These are phyloP conservation scores for Venturia nashicola DNA, from an alignment of 2,329 filamentous ascomycete species.

Conservation along the genomic window DNA sequence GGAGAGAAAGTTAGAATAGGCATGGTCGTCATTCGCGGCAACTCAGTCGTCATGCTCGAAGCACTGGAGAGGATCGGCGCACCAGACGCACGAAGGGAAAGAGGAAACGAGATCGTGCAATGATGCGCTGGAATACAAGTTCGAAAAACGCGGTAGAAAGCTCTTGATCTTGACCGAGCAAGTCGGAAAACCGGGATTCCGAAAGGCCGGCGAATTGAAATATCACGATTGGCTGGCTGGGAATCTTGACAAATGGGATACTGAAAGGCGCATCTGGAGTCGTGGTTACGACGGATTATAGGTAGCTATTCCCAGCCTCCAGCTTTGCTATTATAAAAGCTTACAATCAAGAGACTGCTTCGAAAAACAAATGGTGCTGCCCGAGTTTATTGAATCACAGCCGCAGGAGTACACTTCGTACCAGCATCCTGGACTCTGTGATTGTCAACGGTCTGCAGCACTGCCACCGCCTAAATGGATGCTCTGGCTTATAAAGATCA, in stretches of 20 bases:
- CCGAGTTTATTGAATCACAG: not conserved
- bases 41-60: slow-evolving; percentile 97
- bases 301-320: slow-evolving; percentile 3
- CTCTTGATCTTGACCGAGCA: not conserved
- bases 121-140: not conserved
- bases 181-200: not conserved
- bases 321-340: slow-evolving; percentile 1
- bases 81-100: not conserved
- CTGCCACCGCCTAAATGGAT: not conserved
- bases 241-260: not conserved
- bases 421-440: not conserved
- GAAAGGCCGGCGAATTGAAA: not conserved
- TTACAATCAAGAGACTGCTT: slow-evolving; percentile 3
- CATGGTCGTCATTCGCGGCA: slow-evolving; percentile 95
- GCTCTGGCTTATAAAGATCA: not conserved
- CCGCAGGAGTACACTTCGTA: not conserved
- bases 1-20: slow-evolving; percentile 84
- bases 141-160: not conserved
- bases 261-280: not conserved
- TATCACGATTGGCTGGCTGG: not conserved
- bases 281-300: not conserved
- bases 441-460: not conserved
- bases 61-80: slow-evolving; percentile 20
- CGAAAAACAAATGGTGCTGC: not conserved
- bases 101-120: not conserved